Conservation (phyloP, 2,329 filamentous ascomycete species). For the Hymenoscyphus fraxineus region DNA sequence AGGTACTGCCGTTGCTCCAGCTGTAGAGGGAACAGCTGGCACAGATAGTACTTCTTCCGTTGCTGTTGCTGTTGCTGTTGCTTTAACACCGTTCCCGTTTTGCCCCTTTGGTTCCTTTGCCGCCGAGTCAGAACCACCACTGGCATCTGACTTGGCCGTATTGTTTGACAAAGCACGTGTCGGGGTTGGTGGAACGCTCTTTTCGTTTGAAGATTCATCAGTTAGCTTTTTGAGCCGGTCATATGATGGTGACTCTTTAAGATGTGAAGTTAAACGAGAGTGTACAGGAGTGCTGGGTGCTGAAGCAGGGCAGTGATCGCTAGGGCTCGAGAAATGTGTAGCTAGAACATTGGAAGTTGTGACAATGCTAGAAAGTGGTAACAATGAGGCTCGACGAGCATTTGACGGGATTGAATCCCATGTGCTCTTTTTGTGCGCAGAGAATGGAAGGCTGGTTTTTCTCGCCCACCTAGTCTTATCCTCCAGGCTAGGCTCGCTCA, state of each 20-base stretch:
- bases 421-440: slow-evolving; percentile 40
- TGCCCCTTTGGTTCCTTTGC: slow-evolving; percentile 24
- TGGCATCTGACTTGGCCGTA: slow-evolving; percentile 47
- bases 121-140: slow-evolving; percentile 30
- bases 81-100: slow-evolving; percentile 39
- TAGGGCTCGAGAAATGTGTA: slow-evolving; percentile 66
- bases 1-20: slow-evolving; percentile 48
- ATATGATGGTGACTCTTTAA: slow-evolving; percentile 57
- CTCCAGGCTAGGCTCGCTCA: slow-evolving; percentile 39
- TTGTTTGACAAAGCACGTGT: slow-evolving; percentile 71
- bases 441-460: slow-evolving; percentile 29
- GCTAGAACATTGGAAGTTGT: slow-evolving; percentile 62
- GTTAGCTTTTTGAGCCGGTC: slow-evolving; percentile 84
- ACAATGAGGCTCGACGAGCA: slow-evolving; percentile 43
- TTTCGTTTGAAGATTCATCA: slow-evolving; percentile 64
- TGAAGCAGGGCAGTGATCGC: slow-evolving; percentile 50
- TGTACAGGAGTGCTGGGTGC: slow-evolving; percentile 50
- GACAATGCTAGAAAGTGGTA: slow-evolving; percentile 62
- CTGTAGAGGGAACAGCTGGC: slow-evolving; percentile 28
- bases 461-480: slow-evolving; percentile 39
- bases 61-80: slow-evolving; percentile 35
- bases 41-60: slow-evolving; percentile 13
- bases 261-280: slow-evolving; percentile 44
- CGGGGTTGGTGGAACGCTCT: slow-evolving; percentile 90
- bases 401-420: slow-evolving; percentile 43